Evolutionary conservation across 306 rosid species (phyloP).

Genomic region (barrel medic (Medicago truncatula)): MtrunA17r5.0-ANR NC_053046.1:2363501-2364000

Average conservation of each 20-base stretch:
- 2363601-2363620: slow-evolving; percentile 23
- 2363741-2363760: slow-evolving; percentile 2
- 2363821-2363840: background rate
- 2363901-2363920: slow-evolving; percentile 2
- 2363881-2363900: slow-evolving; percentile 11
- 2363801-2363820: background rate
- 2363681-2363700: background rate
- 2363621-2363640: slow-evolving; percentile 13
- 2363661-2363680: background rate
- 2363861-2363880: slow-evolving; percentile 28
- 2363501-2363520: background rate
- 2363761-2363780: background rate
- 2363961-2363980: background rate
- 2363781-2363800: background rate
- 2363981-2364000: background rate
- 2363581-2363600: background rate
- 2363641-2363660: slow-evolving; percentile 24
- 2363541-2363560: background rate
- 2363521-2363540: slow-evolving; percentile 2
- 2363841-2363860: slow-evolving; percentile 12
- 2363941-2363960: slow-evolving; percentile 44
- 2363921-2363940: slow-evolving; percentile 5
- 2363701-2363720: slow-evolving; percentile 12
- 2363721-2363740: background rate
- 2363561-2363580: slow-evolving; percentile 11